Percentiles rank a stretch among this genome's conserved stretches.
Evolutionary conservation across 2,329 filamentous ascomycete genomes (phyloP).

Genomic region (Fusarium nematophilum): DNA sequence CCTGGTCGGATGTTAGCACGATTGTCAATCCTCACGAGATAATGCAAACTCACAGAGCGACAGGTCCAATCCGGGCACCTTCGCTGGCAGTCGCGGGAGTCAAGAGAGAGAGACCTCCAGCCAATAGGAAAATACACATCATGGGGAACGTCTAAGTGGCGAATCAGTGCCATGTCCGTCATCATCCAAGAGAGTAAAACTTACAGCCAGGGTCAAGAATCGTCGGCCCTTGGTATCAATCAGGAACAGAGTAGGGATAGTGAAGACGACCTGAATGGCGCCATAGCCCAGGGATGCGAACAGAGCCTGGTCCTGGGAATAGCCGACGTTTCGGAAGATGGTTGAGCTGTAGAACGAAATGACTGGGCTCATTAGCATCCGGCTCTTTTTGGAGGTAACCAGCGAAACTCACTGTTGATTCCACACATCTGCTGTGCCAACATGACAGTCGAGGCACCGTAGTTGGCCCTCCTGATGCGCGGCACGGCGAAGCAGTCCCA

Average conservation of each 20-base stretch:
- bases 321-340: slow-evolving; percentile 43
- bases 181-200: fast-evolving
- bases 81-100: slow-evolving; percentile 33
- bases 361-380: slow-evolving; percentile 22
- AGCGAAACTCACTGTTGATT: slow-evolving; percentile 43
- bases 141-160: slow-evolving; percentile 47
- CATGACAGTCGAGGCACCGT: slow-evolving; percentile 84
- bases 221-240: slow-evolving; percentile 43
- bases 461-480: slow-evolving; percentile 75
- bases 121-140: slow-evolving; percentile 49
- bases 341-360: slow-evolving; percentile 47
- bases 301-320: slow-evolving; percentile 42
- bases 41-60: slow-evolving; percentile 36
- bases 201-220: slow-evolving; percentile 36
- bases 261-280: slow-evolving; percentile 47
- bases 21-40: slow-evolving; percentile 30
- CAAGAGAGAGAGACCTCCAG: slow-evolving; percentile 47
- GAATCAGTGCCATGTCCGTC: background rate
- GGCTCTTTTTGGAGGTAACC: fast-evolving
- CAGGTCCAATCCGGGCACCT: slow-evolving; percentile 45
- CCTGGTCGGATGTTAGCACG: slow-evolving; percentile 14
- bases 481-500: slow-evolving; percentile 73
- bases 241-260: slow-evolving; percentile 44
- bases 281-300: slow-evolving; percentile 48
- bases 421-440: slow-evolving; percentile 69